A percentile compares a stretch with the other conserved stretches of the same genome.
phyloP scores from a whole-genome alignment of 345 rosid species.

The rapeseed (Brassica napus) region Da-Ae NC_063451.1:31433501-31434000 shows the following conservation, averaged over 20 bases:
- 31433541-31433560: background rate
- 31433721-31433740: background rate
- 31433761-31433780: background rate
- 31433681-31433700: background rate
- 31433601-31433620: background rate
- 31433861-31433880: background rate
- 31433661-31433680: background rate
- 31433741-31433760: background rate
- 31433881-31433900: background rate
- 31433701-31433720: background rate
- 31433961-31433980: background rate
- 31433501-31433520: background rate
- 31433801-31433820: background rate
- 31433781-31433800: background rate
- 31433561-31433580: conserved; percentile 18
- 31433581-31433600: background rate
- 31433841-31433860: background rate
- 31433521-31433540: background rate
- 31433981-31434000: background rate
- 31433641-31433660: background rate
- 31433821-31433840: background rate
- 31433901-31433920: background rate
- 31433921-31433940: too few species aligned
- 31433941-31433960: background rate
- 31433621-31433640: background rate